Conservation (phyloP, 1,284 basidiomycete genomes). For the Caloboletus firmus region DNA sequence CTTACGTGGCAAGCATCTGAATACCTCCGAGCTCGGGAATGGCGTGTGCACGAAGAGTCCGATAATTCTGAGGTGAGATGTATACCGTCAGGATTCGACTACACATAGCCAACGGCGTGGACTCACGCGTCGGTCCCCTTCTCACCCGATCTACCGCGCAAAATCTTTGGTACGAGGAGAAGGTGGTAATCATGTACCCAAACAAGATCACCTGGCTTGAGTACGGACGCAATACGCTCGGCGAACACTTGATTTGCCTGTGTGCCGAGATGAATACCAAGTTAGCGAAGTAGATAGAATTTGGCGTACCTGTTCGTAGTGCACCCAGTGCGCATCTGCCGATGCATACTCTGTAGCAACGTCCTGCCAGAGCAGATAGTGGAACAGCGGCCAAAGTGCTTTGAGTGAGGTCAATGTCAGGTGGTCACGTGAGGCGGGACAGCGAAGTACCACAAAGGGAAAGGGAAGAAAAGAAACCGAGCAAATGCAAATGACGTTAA, state of each 20-base stretch:
- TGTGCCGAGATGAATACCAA: constrained; percentile 20
- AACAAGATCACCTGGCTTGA: constrained; percentile 87
- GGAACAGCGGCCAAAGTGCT: constrained; percentile 98
- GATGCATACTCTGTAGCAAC: constrained; percentile 79
- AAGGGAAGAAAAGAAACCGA: background rate
- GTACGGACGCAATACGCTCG: constrained; percentile 71
- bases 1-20: constrained; percentile 87
- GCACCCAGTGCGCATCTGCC: constrained; percentile 76
- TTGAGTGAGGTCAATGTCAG: constrained; percentile 6
- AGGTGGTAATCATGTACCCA: constrained; percentile 95
- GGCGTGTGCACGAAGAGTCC: constrained; percentile 97
- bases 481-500: background rate
- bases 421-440: background rate
- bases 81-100: background rate
- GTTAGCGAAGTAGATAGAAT: background rate
- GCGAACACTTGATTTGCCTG: constrained; percentile 89
- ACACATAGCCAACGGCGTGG: constrained; percentile 7
- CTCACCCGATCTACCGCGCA: constrained; percentile 54
- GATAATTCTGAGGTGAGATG: constrained; percentile 52
- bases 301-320: constrained; percentile 30
- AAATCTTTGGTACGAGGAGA: constrained; percentile 83
- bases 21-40: constrained; percentile 96
- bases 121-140: constrained; percentile 28
- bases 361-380: constrained; percentile 98
- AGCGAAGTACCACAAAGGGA: background rate